A percentile compares a stretch with the other conserved stretches of the same genome.
Evolutionary conservation across 495 filamentous ascomycete genomes (phyloP).

Genomic region (Trichoderma reesei): DNA sequence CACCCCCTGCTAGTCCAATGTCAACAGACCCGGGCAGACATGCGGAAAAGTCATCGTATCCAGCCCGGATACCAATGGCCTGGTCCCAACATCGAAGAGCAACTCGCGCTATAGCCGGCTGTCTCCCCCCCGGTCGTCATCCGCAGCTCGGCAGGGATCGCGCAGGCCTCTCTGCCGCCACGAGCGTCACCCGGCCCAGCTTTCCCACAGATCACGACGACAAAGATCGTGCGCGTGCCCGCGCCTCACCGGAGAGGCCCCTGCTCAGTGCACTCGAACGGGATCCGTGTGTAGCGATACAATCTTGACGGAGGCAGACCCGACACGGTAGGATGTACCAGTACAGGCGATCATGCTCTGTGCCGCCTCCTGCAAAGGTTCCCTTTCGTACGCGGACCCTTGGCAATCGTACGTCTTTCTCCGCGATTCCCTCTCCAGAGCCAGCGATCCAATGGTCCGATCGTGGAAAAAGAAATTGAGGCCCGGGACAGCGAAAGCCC

Average conservation of each 20-base stretch:
- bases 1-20: too few relatives aligned
- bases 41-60: not conserved
- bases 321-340: not conserved
- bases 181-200: too few relatives aligned
- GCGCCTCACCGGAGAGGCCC: slow-evolving; percentile 3
- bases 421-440: too few relatives aligned
- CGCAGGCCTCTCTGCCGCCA: not conserved
- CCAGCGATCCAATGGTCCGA: not conserved
- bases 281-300: not conserved
- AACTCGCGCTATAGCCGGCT: not conserved
- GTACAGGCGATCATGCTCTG: not conserved
- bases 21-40: too few relatives aligned
- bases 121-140: not conserved
- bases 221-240: slow-evolving; percentile 3
- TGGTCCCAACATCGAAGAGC: slow-evolving; percentile 8
- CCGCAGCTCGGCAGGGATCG: not conserved
- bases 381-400: too few relatives aligned
- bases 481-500: not conserved
- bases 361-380: too few relatives aligned
- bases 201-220: slow-evolving; percentile 6
- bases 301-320: too few relatives aligned
- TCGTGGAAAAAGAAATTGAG: not conserved
- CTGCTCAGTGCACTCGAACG: not conserved
- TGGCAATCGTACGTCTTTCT: too few relatives aligned
- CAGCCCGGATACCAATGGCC: slow-evolving; percentile 2